Base-by-base conservation (phyloP, 495 filamentous ascomycete species). In the Pyronema domesticum region DNA sequence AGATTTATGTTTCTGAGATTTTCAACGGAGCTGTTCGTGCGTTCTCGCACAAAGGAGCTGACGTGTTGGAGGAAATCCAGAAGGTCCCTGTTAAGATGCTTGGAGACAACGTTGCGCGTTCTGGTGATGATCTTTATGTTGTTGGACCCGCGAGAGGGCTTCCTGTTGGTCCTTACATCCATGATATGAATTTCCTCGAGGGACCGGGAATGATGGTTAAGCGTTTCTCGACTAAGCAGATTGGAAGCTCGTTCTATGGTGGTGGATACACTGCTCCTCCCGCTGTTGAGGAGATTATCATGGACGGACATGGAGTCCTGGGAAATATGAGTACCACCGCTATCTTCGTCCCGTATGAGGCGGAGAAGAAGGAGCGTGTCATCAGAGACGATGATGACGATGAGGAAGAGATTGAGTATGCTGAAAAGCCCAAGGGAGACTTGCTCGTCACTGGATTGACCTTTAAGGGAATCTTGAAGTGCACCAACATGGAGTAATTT, bases 141-240 rank as follows among this genome's bases (percentile, higher is more conserved):
- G 55, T 62, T 2, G 63, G 62, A 0, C 47, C 49, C 30, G 19
- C 44, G 30, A 30, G 35, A 6, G 53, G 59, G 18, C 43, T 45
- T 30, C 7, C 10, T 5, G 1, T 57, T 0, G 44, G 23, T n/a
- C 67, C 8, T 69, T 72, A 46, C 72, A 30, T 30, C 23, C 2
- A 30, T 1, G 23, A 30, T 30, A 76, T 60, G 58, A 67, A n/a
- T 72, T 72, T 49, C 72, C 40, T 3, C 1, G 42, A 45, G 52
- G 71, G 73, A 70, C 71, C 69, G 3, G 61, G 72, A 55, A 57
- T 77, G 60, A 67, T 76, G 4, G 74, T 80, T 3, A 72, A 68
- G 45, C 65, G 73, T 54, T 66, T 73, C 1, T 57, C 50, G 15
- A 59, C 57, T 11, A 57, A 47, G 23, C 63, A 65, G 55, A 43